Conservation (phyloP, 768 basidiomycete species). For the Phlebiopsis gigantea region DNA sequence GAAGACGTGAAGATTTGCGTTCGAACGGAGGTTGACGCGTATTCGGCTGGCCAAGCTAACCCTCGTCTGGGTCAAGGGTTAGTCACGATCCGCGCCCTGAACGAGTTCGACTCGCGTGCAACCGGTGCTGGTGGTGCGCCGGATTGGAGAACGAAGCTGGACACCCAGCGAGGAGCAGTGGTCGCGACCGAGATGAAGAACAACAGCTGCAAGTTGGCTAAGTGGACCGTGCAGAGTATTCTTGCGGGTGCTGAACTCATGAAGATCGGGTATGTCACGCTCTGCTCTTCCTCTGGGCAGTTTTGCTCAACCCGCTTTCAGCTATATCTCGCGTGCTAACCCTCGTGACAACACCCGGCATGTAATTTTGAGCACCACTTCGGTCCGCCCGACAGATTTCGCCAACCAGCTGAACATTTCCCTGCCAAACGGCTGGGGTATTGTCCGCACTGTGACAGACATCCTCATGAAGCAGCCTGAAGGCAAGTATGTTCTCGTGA, state of each 20-base stretch:
- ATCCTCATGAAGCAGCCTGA: constrained; percentile 95
- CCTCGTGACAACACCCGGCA: constrained; percentile 95
- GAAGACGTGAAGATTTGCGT: constrained; percentile 90
- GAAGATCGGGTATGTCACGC: constrained; percentile 83
- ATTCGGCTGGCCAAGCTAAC: constrained; percentile 54
- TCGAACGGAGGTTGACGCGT: constrained; percentile 95
- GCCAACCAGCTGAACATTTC: constrained; percentile 94
- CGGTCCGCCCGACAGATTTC: constrained; percentile 92
- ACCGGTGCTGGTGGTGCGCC: constrained; percentile 91
- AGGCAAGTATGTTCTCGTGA: constrained; percentile 95
- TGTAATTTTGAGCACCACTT: constrained; percentile 91
- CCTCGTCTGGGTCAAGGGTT: constrained; percentile 69
- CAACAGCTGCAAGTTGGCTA: constrained; percentile 94
- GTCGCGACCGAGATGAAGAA: constrained; percentile 99
- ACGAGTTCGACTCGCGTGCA: constrained; percentile 92
- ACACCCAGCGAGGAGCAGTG: constrained; percentile 94
- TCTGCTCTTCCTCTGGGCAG: too few species aligned
- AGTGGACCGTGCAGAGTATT: constrained; percentile 95
- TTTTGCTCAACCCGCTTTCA: constrained; percentile 26
- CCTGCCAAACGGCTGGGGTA: constrained; percentile 96
- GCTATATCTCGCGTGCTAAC: constrained; percentile 92
- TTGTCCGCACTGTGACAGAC: constrained; percentile 92
- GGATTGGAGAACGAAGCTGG: constrained; percentile 98
- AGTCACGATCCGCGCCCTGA: constrained; percentile 90
- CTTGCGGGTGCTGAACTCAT: constrained; percentile 93